Conservation (phyloP, 306 rosid species). For the Vigna reflexopilosa region DNA sequence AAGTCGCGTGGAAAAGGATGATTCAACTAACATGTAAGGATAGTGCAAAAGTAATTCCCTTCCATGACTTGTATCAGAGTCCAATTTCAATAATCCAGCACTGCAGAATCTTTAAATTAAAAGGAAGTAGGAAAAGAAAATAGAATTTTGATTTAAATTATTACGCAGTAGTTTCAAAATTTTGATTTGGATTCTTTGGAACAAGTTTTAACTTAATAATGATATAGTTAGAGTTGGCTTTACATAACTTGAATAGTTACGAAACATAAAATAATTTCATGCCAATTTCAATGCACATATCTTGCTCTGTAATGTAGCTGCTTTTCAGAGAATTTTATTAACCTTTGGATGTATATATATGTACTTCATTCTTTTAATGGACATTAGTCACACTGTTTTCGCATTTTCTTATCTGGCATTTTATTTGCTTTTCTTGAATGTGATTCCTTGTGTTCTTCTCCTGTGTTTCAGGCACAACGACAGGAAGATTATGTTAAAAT, state of each 20-base stretch:
- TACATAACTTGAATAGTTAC: not conserved
- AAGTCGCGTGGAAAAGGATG: not conserved
- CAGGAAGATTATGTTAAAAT: constrained; percentile 13
- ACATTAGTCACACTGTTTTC: not conserved
- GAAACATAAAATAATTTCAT: not conserved
- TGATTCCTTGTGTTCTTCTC: not conserved
- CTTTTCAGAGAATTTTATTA: not conserved
- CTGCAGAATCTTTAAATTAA: not conserved
- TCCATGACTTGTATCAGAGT: not conserved
- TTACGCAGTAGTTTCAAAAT: not conserved
- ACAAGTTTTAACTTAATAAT: not conserved
- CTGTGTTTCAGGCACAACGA: not conserved
- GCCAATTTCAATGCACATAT: not conserved
- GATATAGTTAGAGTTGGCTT: not conserved
- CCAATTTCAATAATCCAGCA: not conserved
- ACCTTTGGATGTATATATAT: not conserved
- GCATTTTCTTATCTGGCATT: not conserved
- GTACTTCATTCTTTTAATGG: not conserved
- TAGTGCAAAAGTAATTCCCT: not conserved
- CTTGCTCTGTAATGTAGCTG: not conserved
- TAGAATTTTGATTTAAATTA: not conserved
- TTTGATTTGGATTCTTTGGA: not conserved
- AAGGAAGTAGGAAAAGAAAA: constrained; percentile 12
- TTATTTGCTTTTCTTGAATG: not conserved
- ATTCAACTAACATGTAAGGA: not conserved